Evolutionary conservation across 2,329 filamentous ascomycete genomes (phyloP), one percentile per base, ranked within the genome.

Genomic region (Pseudocercospora ulei): DNA sequence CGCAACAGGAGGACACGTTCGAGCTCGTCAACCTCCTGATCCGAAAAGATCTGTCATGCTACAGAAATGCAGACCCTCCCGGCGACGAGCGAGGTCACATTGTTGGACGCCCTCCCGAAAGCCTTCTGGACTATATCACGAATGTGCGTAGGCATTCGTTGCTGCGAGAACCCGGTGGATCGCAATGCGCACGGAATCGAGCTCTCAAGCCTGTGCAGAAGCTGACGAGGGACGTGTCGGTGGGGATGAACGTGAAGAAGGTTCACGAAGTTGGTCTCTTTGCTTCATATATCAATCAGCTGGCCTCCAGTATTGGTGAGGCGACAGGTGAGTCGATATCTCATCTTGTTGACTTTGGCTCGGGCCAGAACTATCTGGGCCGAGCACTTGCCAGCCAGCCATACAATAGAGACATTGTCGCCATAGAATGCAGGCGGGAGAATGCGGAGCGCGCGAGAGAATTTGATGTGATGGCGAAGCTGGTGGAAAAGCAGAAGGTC

Each of bases 181-280:
- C 45, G 2, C 55, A 57, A 47, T 57, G 55, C 38, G 44, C 44
- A 3, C 50, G 52, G 4, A 58, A 59, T 22, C 46, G 56, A 34
- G 50, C 51, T 6, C 41, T 57, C 30, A 56, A 57, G 42, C 50
- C 54, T 1, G 49, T 73, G 39, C 68, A 73, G 3, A 68, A 70
- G 49, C 59, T 93, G 13, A 76, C 84, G 2, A 72, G 76, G 33
- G 73, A 80, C 50, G 74, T 94, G 9, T 75, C 82, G 0, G 73
- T 93, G 8, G 90, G 90, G 3, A 98, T 98, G 90, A 93, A 85
- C 47, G 75, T 81, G 11, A 98, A 98, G 61, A 98, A 98, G 63
- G 72, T 84, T 1, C 90, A 98, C 56, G 90, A 98, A 65, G 90
- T 96, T 19, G 74, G 78, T 43, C 78, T 90, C 56, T 95, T 96